Evolutionary conservation across 164 flowering plant genomes (phyloP), one percentile per base, ranked within the genome.

Genomic region (Aristolochia californica): DNA sequence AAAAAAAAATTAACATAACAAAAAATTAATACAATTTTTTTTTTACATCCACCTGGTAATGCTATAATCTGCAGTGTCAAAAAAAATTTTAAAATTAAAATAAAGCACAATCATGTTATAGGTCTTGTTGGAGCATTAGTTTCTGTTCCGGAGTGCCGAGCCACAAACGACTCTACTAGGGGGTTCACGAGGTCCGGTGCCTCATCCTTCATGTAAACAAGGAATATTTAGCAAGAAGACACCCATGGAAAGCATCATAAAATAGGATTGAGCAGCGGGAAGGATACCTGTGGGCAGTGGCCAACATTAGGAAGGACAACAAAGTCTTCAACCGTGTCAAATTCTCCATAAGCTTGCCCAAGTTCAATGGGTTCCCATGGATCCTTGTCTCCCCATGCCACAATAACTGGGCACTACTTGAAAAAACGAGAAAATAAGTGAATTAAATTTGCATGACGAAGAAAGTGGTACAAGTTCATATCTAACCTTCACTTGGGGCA

Each of bases 381-480:
- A 77, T 91, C 98, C 79, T 82, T 91, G 62, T 91, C 96, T 16
- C 98, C 98, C 98, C 96, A 91, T 26, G 64, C 98, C 54, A 91
- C 72, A 71, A 86, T 54, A 66, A 91, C 95, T 52, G 98, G 98
- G 62, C 98, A 88, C 98, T 91, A 69, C 15, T 34, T 28, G 50
- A 7, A 30, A 74, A 40, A 3, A 57, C n/a, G n/a, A 53, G 15
- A 60, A 34, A 22, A 10, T 28, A 10, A 48, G 22, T 26, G n/a
- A 50, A 14, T 26, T 10, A 21, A 22, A 1, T 50, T 21, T 50
- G 27, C 4, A 5, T 22, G 18, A 9, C 21, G 21, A 23, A 23
- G 13, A 20, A 63, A 53, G 28, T 2, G 2, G 51, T 4, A 59
- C 48, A 16, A 21, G 13, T 23, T 21, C 18, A 13, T 18, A 50